phyloP scores from a whole-genome alignment of 495 filamentous ascomycete genomes.

The Terfezia claveryi region DNA sequence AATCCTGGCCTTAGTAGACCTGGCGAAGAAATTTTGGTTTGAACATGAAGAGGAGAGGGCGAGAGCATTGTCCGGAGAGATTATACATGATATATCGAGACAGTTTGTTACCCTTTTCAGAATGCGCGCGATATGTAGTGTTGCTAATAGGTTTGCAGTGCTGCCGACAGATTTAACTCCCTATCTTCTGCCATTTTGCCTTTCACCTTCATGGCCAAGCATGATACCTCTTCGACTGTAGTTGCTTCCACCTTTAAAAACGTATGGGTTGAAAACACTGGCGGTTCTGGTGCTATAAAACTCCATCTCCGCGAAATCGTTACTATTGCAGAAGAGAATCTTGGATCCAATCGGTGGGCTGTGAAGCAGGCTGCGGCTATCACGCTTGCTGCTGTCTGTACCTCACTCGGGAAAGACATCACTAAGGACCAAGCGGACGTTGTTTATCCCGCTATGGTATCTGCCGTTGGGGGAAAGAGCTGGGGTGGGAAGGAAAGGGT shows the following conservation, averaged over 20 bases:
- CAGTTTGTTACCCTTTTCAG: constrained; percentile 12
- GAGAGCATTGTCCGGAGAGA: constrained; percentile 56
- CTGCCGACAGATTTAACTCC: constrained; percentile 66
- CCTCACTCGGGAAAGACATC: constrained; percentile 36
- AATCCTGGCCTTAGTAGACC: constrained; percentile 41
- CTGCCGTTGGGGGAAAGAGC: constrained; percentile 61
- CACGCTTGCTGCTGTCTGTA: constrained; percentile 51
- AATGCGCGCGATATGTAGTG: neutral
- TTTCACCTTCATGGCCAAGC: constrained; percentile 68
- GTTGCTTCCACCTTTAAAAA: constrained; percentile 54
- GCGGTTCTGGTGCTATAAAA: constrained; percentile 55
- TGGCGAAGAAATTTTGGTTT: constrained; percentile 54
- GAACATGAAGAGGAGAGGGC: constrained; percentile 49
- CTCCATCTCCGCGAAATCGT: constrained; percentile 71
- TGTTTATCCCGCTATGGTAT: constrained; percentile 65
- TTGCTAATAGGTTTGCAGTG: constrained; percentile 24
- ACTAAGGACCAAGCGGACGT: constrained; percentile 31
- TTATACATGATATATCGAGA: constrained; percentile 58
- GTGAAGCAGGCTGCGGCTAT: constrained; percentile 74
- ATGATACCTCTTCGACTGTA: constrained; percentile 50
- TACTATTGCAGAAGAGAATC: constrained; percentile 36
- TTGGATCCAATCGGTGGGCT: constrained; percentile 64
- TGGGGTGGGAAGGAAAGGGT: constrained; percentile 87
- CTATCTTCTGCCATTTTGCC: constrained; percentile 55
- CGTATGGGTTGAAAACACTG: constrained; percentile 76